Evolutionary conservation across 1,139 yeast genomes (phyloP), one percentile per base, ranked within the genome.

Genomic region (Scheffersomyces titani): DNA sequence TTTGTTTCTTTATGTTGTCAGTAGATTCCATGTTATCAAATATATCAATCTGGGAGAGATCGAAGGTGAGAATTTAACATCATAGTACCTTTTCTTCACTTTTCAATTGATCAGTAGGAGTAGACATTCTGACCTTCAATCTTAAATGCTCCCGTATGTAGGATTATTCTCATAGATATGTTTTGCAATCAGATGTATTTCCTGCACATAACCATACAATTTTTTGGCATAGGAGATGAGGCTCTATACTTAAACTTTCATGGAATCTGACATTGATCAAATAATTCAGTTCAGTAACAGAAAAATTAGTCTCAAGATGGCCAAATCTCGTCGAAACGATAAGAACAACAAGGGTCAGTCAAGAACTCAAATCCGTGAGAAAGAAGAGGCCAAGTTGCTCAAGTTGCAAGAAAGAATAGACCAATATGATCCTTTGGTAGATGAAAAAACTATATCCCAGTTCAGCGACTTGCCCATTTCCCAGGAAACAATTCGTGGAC

Each of bases 401-500:
- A 72, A 70, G 2, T 70, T 89, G 24, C 81, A 82, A 58, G 70
- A 76, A 51, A 73, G 77, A 58, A 80, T 86, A 50, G 76, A 81
- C 45, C 85, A 81, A 49, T 83, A 78, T 62, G 87, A 86, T 61
- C 77, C 82, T 2, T 70, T 68, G 50, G 61, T 66, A 21, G 73
- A 73, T 63, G 73, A 71, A 58, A 59, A 68, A 47, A 53, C 65
- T 55, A 56, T 73, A 11, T 67, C 76, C 4, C 82, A 80, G 58
- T 87, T 87, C 63, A 73, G 78, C 58, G 94, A 94, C 60, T 80
- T 94, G 30, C 98, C 99, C 5, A 73, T 94, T 30, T 84, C 96
- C 5, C 70, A 77, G 20, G 77, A 78, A 4, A 89, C 97, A 5
- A 65, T 86, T 19, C 80, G 81, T 61, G 99, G 99, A 2, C 75